phyloP scores from a whole-genome alignment of 768 basidiomycete genomes.

The Macrocybe gigantea region DNA sequence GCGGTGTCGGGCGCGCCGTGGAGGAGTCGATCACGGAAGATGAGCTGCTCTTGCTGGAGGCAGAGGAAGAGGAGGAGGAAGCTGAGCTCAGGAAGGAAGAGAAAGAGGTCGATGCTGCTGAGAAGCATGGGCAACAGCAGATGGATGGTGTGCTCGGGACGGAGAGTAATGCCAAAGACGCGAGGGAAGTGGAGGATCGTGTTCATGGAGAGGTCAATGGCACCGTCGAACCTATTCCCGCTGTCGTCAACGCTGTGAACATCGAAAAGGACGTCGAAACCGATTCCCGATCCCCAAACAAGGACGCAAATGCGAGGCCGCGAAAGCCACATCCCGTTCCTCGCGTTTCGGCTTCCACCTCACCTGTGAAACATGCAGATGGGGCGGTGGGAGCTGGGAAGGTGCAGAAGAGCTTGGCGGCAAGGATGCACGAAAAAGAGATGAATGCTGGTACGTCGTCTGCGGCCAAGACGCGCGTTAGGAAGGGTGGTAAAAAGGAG shows the following conservation, averaged over 20 bases:
- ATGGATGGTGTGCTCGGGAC: conserved; percentile 14
- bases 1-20: conserved; percentile 28
- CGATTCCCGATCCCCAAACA: too few relatives aligned
- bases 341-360: too few relatives aligned
- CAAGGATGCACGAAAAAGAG: too few relatives aligned
- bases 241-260: conserved; percentile 3
- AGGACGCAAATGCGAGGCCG: too few relatives aligned
- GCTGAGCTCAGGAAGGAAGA: conserved; percentile 10
- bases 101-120: neutral
- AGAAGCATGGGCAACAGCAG: conserved; percentile 1
- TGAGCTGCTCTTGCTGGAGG: conserved; percentile 17
- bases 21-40: conserved; percentile 18
- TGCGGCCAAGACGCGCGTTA: too few relatives aligned
- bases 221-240: conserved; percentile 6
- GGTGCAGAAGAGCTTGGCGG: too few relatives aligned
- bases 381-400: too few relatives aligned
- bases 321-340: too few relatives aligned
- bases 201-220: conserved; percentile 6
- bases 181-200: conserved; percentile 21
- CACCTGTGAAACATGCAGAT: too few relatives aligned
- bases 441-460: too few relatives aligned
- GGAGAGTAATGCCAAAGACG: conserved; percentile 21
- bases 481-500: too few relatives aligned
- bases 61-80: conserved; percentile 14
- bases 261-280: neutral